Evolutionary conservation across 1,284 basidiomycete genomes (phyloP).

Genomic region (Leucoagaricus sp.): DNA sequence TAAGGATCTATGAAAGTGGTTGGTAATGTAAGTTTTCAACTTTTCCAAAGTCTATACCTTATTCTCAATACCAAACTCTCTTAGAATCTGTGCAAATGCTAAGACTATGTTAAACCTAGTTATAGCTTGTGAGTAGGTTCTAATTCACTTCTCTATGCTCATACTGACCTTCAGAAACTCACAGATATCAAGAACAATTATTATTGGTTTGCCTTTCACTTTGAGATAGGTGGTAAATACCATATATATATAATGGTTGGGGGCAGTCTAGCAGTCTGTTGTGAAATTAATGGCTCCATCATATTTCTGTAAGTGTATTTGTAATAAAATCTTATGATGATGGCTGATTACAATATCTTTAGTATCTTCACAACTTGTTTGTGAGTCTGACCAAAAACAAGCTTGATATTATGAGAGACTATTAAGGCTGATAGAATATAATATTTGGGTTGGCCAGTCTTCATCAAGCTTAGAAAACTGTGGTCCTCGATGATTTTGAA

Average conservation of each 20-base stretch:
- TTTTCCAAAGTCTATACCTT: slow-evolving; percentile 31
- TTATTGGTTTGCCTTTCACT: slow-evolving; percentile 22
- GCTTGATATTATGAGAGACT: slow-evolving; percentile 26
- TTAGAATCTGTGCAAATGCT: slow-evolving; percentile 26
- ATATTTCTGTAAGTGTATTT: slow-evolving; percentile 20
- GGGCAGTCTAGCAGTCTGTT: slow-evolving; percentile 33
- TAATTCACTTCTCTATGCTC: too few relatives aligned
- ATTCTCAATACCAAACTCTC: slow-evolving; percentile 29
- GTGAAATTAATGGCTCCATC: slow-evolving; percentile 23
- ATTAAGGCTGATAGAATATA: slow-evolving; percentile 25
- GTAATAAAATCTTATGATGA: too few relatives aligned
- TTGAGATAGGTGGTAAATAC: slow-evolving; percentile 28
- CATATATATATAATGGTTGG: slow-evolving; percentile 23
- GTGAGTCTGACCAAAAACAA: slow-evolving; percentile 19
- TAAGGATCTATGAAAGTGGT: too few relatives aligned
- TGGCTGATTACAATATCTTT: not conserved
- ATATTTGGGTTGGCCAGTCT: slow-evolving; percentile 24
- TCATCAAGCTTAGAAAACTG: slow-evolving; percentile 25
- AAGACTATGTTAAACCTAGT: slow-evolving; percentile 24
- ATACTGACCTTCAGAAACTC: slow-evolving; percentile 29
- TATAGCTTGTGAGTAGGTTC: too few relatives aligned
- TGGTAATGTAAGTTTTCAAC: too few relatives aligned
- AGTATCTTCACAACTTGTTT: slow-evolving; percentile 21
- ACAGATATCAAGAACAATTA: slow-evolving; percentile 27
- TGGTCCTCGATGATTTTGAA: slow-evolving; percentile 25